Conservation (phyloP, 768 basidiomycete species). For the Hygrophorus pudorinus region DNA sequence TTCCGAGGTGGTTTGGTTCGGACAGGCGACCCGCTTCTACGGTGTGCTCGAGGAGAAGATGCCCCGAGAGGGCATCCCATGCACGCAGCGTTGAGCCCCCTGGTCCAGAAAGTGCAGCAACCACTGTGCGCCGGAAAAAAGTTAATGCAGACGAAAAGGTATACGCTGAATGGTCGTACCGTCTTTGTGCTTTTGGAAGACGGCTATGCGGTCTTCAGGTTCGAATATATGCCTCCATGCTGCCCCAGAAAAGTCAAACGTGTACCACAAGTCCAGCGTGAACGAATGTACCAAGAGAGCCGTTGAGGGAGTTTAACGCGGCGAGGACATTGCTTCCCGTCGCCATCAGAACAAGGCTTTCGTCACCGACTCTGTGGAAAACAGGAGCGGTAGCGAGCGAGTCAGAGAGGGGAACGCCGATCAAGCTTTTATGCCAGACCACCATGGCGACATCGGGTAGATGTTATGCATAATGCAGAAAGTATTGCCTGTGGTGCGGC, state of each 20-base stretch:
- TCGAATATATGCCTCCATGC: conserved; percentile 79
- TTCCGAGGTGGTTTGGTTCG: too few species aligned
- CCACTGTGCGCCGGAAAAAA: conserved; percentile 28
- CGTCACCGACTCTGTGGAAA: conserved; percentile 34
- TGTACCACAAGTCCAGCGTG: background rate
- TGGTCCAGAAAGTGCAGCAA: conserved; percentile 68
- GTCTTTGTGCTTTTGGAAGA: conserved; percentile 47
- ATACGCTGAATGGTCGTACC: conserved; percentile 30
- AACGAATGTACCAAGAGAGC: conserved; percentile 52
- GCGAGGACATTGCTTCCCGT: conserved; percentile 74
- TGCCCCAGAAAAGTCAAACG: conserved; percentile 16
- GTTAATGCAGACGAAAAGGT: background rate
- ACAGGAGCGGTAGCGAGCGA: conserved; percentile 45
- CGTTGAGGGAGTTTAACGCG: conserved; percentile 55
- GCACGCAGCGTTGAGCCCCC: conserved; percentile 59
- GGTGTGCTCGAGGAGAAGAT: conserved; percentile 53
- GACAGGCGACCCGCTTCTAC: too few species aligned
- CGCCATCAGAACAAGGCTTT: conserved; percentile 49
- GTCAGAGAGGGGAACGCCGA: conserved; percentile 60
- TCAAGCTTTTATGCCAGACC: conserved; percentile 77
- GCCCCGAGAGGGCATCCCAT: conserved; percentile 56
- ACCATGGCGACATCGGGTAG: conserved; percentile 62
- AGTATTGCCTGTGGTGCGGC: too few species aligned
- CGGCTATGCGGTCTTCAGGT: conserved; percentile 54
- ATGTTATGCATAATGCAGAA: conserved; percentile 9